Evolutionary conservation across 139 green algal species (phyloP), one percentile per base, ranked within the genome.

Genomic region (Chlorella sorokiniana): DNA sequence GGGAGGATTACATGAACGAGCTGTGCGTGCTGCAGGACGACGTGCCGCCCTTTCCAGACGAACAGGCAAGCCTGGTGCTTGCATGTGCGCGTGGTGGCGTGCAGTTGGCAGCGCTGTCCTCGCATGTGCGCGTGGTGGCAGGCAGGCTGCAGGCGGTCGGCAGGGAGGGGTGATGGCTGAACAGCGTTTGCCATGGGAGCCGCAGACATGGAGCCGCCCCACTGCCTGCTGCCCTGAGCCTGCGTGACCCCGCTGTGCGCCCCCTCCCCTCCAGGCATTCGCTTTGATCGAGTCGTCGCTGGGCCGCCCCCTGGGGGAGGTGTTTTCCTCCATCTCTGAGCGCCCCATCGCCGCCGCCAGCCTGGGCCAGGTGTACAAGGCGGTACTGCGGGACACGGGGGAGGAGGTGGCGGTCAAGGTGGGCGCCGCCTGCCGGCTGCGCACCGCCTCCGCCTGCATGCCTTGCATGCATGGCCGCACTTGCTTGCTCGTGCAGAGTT

Each of bases 1-100:
- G 97, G 20, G 93, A 95, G 83, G 97, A 99, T 88, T 99, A 98
- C 89, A 99, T 99, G 97, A 95, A 98, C 78, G 96, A 99, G 92
- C 90, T 99, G 48, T 98, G 93, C 84, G 85, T 94, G 11, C 92
- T 99, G 82, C 93, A 97, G 89, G 95, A 98, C 69, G 94, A 97
- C 78, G 94, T 98, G 31, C 95, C 95, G 0, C 85, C 90, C 23
- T 98, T 97, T 63, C 80, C 93, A 44, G 93, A 98, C 81, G 86
- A 91, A 31, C 38, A 86, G 76, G 84, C 83, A 10, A 10, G 56
- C 9, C 16, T 6, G 22, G 23, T 37, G 41, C 20, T 37, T 33
- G 31, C 5, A 59, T 29, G 45, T 22, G 11, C n/a, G 27, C 9
- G 70, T 63, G n/a, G 31, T 45, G 44, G 4, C n/a, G 25, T 16